Conservation (phyloP, 2,329 filamentous ascomycete species). For the Fusarium keratoplasticum region DNA sequence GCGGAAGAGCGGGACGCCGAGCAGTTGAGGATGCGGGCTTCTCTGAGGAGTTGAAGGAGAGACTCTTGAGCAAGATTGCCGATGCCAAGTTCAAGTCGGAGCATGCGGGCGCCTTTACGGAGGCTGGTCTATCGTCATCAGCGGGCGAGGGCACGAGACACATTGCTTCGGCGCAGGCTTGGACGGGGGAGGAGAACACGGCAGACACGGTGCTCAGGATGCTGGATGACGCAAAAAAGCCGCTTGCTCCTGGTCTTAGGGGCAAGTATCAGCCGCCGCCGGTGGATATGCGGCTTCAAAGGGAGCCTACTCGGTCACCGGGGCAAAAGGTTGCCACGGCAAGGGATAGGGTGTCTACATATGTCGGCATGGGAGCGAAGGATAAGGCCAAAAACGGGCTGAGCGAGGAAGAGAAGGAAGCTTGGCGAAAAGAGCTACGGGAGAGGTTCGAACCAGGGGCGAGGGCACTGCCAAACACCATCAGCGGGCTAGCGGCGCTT, state of each 20-base stretch:
- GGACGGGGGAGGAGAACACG: constrained; percentile 81
- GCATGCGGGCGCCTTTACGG: constrained; percentile 60
- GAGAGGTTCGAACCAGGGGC: constrained; percentile 83
- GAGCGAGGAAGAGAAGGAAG: constrained; percentile 78
- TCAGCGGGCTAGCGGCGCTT: constrained; percentile 82
- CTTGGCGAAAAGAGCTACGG: constrained; percentile 77
- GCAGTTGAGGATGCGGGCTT: constrained; percentile 73
- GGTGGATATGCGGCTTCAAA: constrained; percentile 64
- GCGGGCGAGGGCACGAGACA: constrained; percentile 76
- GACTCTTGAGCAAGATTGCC: constrained; percentile 67
- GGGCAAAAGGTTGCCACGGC: constrained; percentile 65
- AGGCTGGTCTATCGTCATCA: constrained; percentile 59
- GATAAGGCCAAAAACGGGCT: constrained; percentile 63
- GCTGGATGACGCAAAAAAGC: constrained; percentile 83
- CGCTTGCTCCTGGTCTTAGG: constrained; percentile 64
- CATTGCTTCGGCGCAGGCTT: constrained; percentile 75
- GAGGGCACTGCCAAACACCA: constrained; percentile 77
- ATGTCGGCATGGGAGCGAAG: constrained; percentile 61
- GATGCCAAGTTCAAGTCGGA: constrained; percentile 66
- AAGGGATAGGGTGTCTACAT: constrained; percentile 67
- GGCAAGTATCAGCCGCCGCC: constrained; percentile 59
- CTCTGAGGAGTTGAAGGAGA: constrained; percentile 70
- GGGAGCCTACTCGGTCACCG: constrained; percentile 52
- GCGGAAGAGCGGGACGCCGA: constrained; percentile 68
- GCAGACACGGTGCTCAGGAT: constrained; percentile 86